Evolutionary conservation across 805 yeast species (phyloP), one percentile per base, ranked within the genome.

Genomic region (Danielia oregonensis): DNA sequence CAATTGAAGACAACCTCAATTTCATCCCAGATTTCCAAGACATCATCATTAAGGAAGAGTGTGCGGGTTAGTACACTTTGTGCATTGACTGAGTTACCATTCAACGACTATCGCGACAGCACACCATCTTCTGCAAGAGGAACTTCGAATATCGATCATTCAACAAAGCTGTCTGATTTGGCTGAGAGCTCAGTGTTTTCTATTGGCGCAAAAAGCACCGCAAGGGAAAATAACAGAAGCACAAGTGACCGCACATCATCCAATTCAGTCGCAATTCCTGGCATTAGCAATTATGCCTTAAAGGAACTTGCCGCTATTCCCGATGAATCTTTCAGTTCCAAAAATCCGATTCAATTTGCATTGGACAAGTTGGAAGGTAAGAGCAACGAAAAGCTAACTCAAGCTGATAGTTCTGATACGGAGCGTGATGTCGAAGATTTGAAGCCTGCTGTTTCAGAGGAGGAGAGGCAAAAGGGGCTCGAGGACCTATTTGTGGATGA

Each of bases 231-330:
- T 6, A 16, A 9, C 22, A 26, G 19, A 33, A 43, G 27, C 26
- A 29, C 9, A 24, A 30, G 23, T 30, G 33, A 9, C 19, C 38
- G 36, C 10, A 41, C 57, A 3, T 46, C 62, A 1, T 37, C 52
- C 17, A 48, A 52, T 24, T 61, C 68, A 2, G 74, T 71, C 4
- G 82, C 79, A 2, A 78, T 84, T 29, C 83, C 82, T 1, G 73
- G 72, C 2, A 66, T 68, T 13, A 65, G 68, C 45, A 63, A 51
- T 35, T 56, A 51, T 40, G 66, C 63, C 4, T 52, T 68, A 30
- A 63, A 65, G 26, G 86, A 81, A 49, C 69, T 88, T 30, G 94
- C 94, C 1, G 83, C 84, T 5, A 78, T 89, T 32, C 91, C 96
- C 0, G 96, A 91, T 55, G 88, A 82, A 30, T 70, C 79, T 0